These are phyloP conservation scores for Globisporangium heterothallicum DNA, from an alignment of 352 stramenopile species.

Conservation along the genomic window DNA sequence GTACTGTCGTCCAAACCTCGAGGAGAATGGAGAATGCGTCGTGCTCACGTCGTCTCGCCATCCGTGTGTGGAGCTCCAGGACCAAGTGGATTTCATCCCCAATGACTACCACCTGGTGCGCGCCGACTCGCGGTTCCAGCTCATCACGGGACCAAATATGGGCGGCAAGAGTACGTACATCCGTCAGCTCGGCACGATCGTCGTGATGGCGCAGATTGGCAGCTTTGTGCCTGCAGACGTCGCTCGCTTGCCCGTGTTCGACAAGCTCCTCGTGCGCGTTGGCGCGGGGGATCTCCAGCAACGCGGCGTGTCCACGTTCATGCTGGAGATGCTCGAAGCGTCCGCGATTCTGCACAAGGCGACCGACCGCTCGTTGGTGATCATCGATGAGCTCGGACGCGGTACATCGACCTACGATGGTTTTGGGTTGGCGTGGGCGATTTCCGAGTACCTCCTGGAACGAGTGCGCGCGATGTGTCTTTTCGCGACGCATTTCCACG, in stretches of 20 bases:
- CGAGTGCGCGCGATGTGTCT: conserved; percentile 85
- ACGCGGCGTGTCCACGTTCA: conserved; percentile 98
- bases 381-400: conserved; percentile 99
- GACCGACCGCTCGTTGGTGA: conserved; percentile 93
- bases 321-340: conserved; percentile 99
- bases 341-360: conserved; percentile 94
- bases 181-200: conserved; percentile 92
- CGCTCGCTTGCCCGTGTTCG: conserved; percentile 92
- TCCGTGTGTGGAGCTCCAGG: conserved; percentile 98
- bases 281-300: conserved; percentile 97
- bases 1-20: conserved; percentile 63
- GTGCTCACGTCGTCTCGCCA: conserved; percentile 88
- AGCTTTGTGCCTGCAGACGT: conserved; percentile 93
- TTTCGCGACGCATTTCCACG: conserved; percentile 99
- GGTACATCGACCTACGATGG: conserved; percentile 98
- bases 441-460: conserved; percentile 95
- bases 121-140: conserved; percentile 84
- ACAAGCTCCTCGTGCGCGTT: conserved; percentile 95
- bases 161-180: conserved; percentile 99
- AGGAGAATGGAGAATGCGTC: conserved; percentile 54
- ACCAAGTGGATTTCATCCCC: conserved; percentile 95
- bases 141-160: conserved; percentile 99
- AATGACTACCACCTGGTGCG: conserved; percentile 94
- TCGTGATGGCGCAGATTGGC: conserved; percentile 95
- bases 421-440: conserved; percentile 96